These are phyloP conservation scores for Umbelopsis sp. DNA, from an alignment of 371 early-diverging fungal genomes.

Conservation along the genomic window DNA sequence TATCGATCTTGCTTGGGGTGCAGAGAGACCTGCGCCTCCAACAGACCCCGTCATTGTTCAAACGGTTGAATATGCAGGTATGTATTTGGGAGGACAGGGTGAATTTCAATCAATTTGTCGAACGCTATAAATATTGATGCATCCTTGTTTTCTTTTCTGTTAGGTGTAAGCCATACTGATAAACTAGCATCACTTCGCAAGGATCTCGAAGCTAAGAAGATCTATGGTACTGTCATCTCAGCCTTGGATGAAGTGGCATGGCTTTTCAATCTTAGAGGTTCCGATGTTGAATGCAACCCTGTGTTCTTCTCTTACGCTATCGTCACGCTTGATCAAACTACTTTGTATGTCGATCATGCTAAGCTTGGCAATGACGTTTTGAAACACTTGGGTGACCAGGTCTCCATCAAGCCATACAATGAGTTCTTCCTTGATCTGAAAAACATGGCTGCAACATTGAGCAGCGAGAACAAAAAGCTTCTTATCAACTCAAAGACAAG, in stretches of 20 bases:
- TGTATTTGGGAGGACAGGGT: slow-evolving; percentile 20
- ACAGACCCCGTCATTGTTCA: slow-evolving; percentile 63
- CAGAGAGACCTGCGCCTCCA: slow-evolving; percentile 66
- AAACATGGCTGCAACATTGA: slow-evolving; percentile 29
- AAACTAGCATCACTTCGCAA: slow-evolving; percentile 70
- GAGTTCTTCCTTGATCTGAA: slow-evolving; percentile 79
- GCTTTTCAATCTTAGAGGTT: slow-evolving; percentile 97
- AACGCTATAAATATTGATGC: no score
- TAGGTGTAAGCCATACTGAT: slow-evolving; percentile 36
- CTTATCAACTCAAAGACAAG: slow-evolving; percentile 66
- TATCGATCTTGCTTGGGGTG: slow-evolving; percentile 78
- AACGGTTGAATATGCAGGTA: slow-evolving; percentile 72
- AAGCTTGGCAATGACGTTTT: slow-evolving; percentile 71
- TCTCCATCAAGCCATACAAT: slow-evolving; percentile 75
- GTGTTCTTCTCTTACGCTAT: slow-evolving; percentile 94
- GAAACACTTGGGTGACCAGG: slow-evolving; percentile 63
- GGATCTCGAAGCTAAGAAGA: slow-evolving; percentile 52
- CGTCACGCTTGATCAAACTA: slow-evolving; percentile 66
- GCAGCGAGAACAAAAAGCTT: slow-evolving; percentile 51
- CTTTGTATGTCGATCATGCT: slow-evolving; percentile 81
- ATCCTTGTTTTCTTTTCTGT: no score
- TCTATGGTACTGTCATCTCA: slow-evolving; percentile 74
- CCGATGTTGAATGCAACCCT: slow-evolving; percentile 96
- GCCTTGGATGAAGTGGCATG: slow-evolving; percentile 94
- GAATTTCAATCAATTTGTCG: no score